Conservation (phyloP, 1,139 yeast species). For the Nematodospora anomalae region DNA sequence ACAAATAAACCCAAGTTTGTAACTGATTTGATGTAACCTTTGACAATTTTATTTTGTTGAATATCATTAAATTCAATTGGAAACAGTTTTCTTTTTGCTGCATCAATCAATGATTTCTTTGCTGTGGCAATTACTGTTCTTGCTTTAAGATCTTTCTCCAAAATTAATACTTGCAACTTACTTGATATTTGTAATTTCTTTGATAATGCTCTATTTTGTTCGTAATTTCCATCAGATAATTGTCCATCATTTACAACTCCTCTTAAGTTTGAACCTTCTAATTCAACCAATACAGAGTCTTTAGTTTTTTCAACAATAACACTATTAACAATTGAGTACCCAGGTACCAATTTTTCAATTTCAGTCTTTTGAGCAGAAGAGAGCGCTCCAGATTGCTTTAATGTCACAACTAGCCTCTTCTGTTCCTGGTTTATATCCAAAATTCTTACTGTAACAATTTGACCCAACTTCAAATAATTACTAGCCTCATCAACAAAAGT, state of each 20-base stretch:
- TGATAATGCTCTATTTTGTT: constrained; percentile 63
- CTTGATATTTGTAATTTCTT: constrained; percentile 65
- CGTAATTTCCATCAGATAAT: constrained; percentile 71
- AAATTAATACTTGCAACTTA: constrained; percentile 56
- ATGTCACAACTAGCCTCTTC: constrained; percentile 66
- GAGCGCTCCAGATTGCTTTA: constrained; percentile 61
- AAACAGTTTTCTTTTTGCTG: constrained; percentile 52
- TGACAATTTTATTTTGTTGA: constrained; percentile 43
- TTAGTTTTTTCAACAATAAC: constrained; percentile 72
- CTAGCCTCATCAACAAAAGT: constrained; percentile 76
- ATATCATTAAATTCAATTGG: constrained; percentile 66
- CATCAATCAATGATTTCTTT: constrained; percentile 67
- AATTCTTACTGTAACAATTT: constrained; percentile 75
- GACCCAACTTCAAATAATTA: constrained; percentile 80
- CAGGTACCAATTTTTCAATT: constrained; percentile 53
- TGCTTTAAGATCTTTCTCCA: constrained; percentile 65
- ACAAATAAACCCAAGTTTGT: constrained; percentile 81
- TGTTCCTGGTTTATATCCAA: constrained; percentile 55
- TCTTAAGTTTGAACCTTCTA: constrained; percentile 54
- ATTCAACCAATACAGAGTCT: constrained; percentile 68
- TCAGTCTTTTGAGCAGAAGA: constrained; percentile 50
- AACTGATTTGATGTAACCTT: constrained; percentile 78
- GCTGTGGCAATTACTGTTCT: constrained; percentile 62
- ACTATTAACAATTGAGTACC: constrained; percentile 64
- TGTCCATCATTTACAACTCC: constrained; percentile 80